Base-by-base conservation (phyloP, 176 grass and related monocot species). In the Bolboschoenus planiculmis region DNA sequence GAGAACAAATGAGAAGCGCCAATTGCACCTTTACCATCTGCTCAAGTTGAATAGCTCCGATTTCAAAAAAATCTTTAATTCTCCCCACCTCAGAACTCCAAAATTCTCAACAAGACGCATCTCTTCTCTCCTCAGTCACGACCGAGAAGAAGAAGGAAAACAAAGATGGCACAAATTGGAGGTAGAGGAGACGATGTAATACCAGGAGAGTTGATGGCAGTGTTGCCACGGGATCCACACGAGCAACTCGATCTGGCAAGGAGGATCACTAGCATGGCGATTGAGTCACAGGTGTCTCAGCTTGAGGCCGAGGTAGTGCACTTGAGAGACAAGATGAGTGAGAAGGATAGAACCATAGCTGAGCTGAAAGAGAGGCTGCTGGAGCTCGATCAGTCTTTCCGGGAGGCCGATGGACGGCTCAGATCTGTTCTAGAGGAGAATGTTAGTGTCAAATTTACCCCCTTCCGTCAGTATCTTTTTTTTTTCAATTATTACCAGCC, bases 241-340 rank as follows among this genome's bases (percentile, higher is more conserved):
- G 90, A 93, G 84, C 92, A 95, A 90, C 91, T 99, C 74, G 91
- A 99, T 90, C 86, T 99, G 76, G 96, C 92, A 48, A 90, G 88
- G 35, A 94, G 91, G 80, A 95, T 99, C 84, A 91, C 96, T 30
- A 90, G 92, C 86, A 83, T 95, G 83, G 96, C 96, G 48, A 86
- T 99, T 18, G 86, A 93, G 15, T 93, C 92, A 3, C 80, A 90
- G 76, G 92, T 91, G 4, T 87, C 96, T 3, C 89, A 87, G 37
- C 86, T 95, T 50, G 92, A 99, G 82, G 83, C 87, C 20, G 91
- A 99, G 96, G 78, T 86, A 16, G 92, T 58, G 4, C 72, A 87
- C 8, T 78, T 99, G 63, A 88, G 89, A 67, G 81, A 90, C 34
- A 87, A 79, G 20, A 87, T 89, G 27, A 83, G 87, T 4, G 92